Conservation (phyloP, 139 green algal genomes). For the Chlamydomonas applanata region DNA sequence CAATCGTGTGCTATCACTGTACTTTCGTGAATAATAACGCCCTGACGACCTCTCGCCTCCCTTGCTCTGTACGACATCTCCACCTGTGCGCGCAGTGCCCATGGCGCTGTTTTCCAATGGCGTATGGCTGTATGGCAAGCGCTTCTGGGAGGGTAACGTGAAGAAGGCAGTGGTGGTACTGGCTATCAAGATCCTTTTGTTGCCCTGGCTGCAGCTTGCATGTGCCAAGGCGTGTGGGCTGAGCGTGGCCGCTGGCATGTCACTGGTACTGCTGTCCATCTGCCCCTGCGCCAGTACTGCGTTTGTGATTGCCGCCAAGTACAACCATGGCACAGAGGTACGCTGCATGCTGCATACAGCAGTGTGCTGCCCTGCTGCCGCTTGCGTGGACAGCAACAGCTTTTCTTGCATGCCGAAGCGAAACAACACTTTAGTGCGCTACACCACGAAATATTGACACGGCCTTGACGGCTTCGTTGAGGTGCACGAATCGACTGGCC, state of each 20-base stretch:
- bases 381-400: background rate
- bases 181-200: slow-evolving; percentile 17
- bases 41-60: too few relatives aligned
- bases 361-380: background rate
- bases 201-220: slow-evolving; percentile 28
- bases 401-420: background rate
- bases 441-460: too few relatives aligned
- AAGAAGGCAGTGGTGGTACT: slow-evolving; percentile 4
- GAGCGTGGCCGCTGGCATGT: slow-evolving; percentile 6
- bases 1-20: too few relatives aligned
- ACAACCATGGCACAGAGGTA: slow-evolving; percentile 22
- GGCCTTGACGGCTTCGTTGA: background rate
- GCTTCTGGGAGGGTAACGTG: slow-evolving; percentile 12
- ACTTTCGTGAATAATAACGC: too few relatives aligned
- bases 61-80: background rate
- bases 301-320: slow-evolving; percentile 26
- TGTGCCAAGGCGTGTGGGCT: slow-evolving; percentile 9
- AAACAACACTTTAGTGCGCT: too few relatives aligned
- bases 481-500: background rate
- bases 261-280: slow-evolving; percentile 22
- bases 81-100: slow-evolving; percentile 16
- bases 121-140: slow-evolving; percentile 14
- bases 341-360: background rate
- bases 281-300: slow-evolving; percentile 22
- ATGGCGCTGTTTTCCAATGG: slow-evolving; percentile 34